Evolutionary conservation across 2,329 filamentous ascomycete genomes (phyloP), one percentile per base, ranked within the genome.

Genomic region (Juglanconis sp.): DNA sequence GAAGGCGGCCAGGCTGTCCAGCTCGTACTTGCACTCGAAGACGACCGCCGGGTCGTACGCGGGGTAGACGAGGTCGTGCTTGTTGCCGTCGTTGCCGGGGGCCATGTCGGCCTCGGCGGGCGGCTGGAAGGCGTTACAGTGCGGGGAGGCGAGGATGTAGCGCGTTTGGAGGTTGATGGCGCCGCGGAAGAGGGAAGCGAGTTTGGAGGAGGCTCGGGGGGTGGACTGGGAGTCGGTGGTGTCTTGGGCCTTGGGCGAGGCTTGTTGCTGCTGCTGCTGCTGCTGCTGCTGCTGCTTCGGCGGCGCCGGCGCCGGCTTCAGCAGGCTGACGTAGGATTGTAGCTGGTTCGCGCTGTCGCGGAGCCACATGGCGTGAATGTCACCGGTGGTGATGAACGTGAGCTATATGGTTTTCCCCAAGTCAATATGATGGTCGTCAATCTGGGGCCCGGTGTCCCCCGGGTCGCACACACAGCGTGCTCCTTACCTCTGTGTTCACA

Each of bases 1-100:
- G 70, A 94, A 94, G 57, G 89, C 85, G 0, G 90, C 89, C 2
- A 94, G 81, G 5, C 88, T 91, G 74, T 94, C 90, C 40, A 94
- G 83, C 74, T 94, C 90, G 70, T 92, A 94, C 72, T 93, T 94
- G 79, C 90, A 94, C 72, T 93, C 90, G 68, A 91, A 93, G 4
- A 92, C 90, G 30, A 86, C 82, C 3, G 78, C 81, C 3, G 79
- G 79, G 65, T 89, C 87, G 65, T 89, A 88, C 1, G 59, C 47
- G 9, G 67, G 67, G 35, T 30, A 50, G 38, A 69, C 67, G 10
- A 51, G 51, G 56, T 69, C 66, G 11, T 51, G 50, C 4, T 32
- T 11, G 59, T 51, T 54, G 30, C 62, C 62, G 4, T 56, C 59
- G 50, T 61, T 62, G 35, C 56, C 60, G 1, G 62, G 62, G 0